Conservation (phyloP, 345 rosid genomes). For the Euclidium syriacum region DNA sequence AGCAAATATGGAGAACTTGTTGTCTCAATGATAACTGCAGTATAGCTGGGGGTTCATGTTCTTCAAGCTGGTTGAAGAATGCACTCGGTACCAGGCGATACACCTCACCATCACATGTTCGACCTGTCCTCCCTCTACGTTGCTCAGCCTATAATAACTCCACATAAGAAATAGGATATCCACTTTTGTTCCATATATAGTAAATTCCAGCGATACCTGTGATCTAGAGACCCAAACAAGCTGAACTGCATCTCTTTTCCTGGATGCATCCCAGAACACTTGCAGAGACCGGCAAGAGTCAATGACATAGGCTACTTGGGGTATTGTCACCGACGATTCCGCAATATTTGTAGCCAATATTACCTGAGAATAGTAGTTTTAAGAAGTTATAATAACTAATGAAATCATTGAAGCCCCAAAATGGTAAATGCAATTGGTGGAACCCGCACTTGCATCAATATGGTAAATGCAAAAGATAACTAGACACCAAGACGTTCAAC, state of each 20-base stretch:
- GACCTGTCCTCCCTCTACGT: constrained; percentile 92
- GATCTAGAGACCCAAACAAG: constrained; percentile 92
- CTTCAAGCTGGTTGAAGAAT: constrained; percentile 63
- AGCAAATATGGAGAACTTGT: constrained; percentile 78
- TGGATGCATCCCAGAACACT: constrained; percentile 71
- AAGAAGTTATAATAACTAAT: background rate
- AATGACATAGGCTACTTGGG: constrained; percentile 84
- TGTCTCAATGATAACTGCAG: constrained; percentile 71
- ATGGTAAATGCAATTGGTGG: background rate
- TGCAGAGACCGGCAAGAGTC: constrained; percentile 93
- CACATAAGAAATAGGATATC: constrained; percentile 8
- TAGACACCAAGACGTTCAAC: background rate
- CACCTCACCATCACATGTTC: constrained; percentile 92
- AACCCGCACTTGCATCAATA: background rate
- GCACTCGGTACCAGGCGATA: constrained; percentile 82
- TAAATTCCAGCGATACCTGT: constrained; percentile 51
- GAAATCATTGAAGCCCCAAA: background rate
- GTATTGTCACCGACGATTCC: constrained; percentile 95
- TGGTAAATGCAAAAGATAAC: background rate
- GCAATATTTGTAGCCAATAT: constrained; percentile 95
- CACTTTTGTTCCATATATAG: background rate
- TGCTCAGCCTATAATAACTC: constrained; percentile 77
- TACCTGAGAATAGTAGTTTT: constrained; percentile 40
- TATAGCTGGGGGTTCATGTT: constrained; percentile 67
- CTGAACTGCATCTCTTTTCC: constrained; percentile 60